Evolutionary conservation across 176 grass and related monocot species (phyloP), one percentile per base, ranked within the genome.

Genomic region (Alloteropsis semialata): DNA sequence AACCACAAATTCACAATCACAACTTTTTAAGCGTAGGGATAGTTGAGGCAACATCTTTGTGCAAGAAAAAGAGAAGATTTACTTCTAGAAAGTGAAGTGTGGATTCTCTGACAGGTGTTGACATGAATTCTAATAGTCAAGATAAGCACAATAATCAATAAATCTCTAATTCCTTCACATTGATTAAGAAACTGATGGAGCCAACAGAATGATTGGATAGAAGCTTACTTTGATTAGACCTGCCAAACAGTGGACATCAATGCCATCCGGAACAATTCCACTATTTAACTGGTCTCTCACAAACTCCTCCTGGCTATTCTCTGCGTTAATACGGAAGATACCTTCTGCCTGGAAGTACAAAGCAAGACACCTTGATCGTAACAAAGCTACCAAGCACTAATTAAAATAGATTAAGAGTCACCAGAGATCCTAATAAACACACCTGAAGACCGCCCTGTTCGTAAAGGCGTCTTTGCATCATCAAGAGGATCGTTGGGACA

Each of bases 231-330:
- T 94, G 19, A 94, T 94, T 77, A 91, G 76, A 81, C 92, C 92
- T 63, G 92, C 86, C 86, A 94, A 75, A 86, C 88, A 94, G 45
- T 94, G 92, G 39, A 94, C 83, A 86, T 94, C 92, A 89, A 94
- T 89, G 56, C 92, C 89, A 86, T 91, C 80, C 0, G 86, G 88
- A 55, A 94, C 92, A 69, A 81, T 69, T 84, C 92, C 92, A 87
- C 84, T 81, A 57, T 94, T 94, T 68, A 94, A 76, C 70, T 89
- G 86, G 53, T 94, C 89, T 78, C 89, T 81, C 57, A 94, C 86
- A 91, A 81, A 74, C 53, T 94, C 88, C 53, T 94, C 89, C 78
- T 91, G 89, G 66, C 83, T 94, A 76, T 94, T 91, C 59, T 94
- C 92, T 0, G 92, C 89, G 13, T 91, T 94, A 43, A 94, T 94